A percentile compares a stretch with the other conserved stretches of the same genome.
Conservation (phyloP, 2,329 filamentous ascomycete genomes). For the Trichoderma atrobrunneum region DNA sequence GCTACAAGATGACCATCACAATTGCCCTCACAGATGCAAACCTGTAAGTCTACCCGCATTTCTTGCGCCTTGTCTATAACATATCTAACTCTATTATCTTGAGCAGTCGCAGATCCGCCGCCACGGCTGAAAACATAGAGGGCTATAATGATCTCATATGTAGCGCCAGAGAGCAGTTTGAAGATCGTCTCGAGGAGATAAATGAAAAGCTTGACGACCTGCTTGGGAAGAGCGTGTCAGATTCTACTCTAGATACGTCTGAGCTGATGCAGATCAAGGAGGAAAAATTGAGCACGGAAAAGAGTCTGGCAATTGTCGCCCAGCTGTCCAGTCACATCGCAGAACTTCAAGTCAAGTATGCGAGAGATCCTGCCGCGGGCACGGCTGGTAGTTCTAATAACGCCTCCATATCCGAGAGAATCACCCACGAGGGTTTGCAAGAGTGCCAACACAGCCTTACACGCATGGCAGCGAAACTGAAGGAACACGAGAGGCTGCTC, state of each 20-base stretch:
- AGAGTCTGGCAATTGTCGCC: constrained; percentile 24
- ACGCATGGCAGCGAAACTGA: background rate
- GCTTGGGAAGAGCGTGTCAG: background rate
- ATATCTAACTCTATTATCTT: background rate
- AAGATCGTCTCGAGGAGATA: background rate
- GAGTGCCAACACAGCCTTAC: background rate
- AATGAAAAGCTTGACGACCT: background rate
- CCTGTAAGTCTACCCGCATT: constrained; percentile 17
- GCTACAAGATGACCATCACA: constrained; percentile 36
- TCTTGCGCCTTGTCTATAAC: background rate
- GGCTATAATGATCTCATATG: background rate
- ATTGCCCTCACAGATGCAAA: constrained; percentile 25
- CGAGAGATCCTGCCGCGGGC: background rate
- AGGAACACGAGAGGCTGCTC: background rate
- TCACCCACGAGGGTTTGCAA: background rate
- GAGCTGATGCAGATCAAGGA: constrained; percentile 21
- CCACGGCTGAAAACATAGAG: background rate
- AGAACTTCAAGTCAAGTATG: background rate
- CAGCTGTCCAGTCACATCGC: constrained; percentile 23
- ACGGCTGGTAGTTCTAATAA: background rate
- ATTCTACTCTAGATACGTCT: constrained; percentile 5
- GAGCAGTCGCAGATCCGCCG: background rate
- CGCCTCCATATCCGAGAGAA: background rate
- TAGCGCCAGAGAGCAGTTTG: background rate
- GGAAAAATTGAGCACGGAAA: constrained; percentile 24